Conservation (phyloP, 1,284 basidiomycete genomes). For the Pseudozyma hubeiensis region DNA sequence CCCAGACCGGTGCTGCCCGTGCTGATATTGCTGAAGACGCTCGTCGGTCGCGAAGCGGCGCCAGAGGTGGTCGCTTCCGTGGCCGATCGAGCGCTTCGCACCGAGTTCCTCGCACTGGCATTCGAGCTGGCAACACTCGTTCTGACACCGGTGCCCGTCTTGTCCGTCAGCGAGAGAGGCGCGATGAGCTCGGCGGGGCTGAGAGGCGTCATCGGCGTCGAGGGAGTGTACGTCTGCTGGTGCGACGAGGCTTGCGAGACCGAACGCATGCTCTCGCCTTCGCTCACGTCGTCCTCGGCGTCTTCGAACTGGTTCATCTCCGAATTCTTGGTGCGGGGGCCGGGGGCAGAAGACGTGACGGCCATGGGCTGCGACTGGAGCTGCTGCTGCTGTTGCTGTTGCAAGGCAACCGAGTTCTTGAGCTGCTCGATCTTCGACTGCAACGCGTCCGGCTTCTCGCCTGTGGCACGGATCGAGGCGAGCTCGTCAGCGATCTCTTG, state of each 20-base stretch:
- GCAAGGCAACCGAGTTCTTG: constrained; percentile 65
- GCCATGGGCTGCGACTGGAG: constrained; percentile 17
- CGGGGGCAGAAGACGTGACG: constrained; percentile 5
- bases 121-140: constrained; percentile 33
- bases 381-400: constrained; percentile 38
- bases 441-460: constrained; percentile 70
- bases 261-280: constrained; percentile 50
- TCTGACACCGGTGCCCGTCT: constrained; percentile 16
- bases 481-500: constrained; percentile 84
- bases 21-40: constrained; percentile 54
- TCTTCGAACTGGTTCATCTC: constrained; percentile 72
- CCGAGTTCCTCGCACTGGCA: constrained; percentile 32
- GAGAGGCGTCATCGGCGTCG: constrained; percentile 51
- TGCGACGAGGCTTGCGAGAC: constrained; percentile 50
- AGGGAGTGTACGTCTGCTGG: constrained; percentile 50
- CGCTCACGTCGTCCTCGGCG: constrained; percentile 71
- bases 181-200: constrained; percentile 53
- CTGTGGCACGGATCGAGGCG: constrained; percentile 73
- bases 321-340: constrained; percentile 23
- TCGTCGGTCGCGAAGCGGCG: constrained; percentile 43
- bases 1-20: constrained; percentile 39
- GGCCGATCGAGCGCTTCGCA: constrained; percentile 33
- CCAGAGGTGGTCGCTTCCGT: constrained; percentile 25
- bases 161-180: constrained; percentile 44
- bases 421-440: constrained; percentile 69